Conservation (phyloP, 2,329 filamentous ascomycete species). For the Talaromyces rugulosus region DNA sequence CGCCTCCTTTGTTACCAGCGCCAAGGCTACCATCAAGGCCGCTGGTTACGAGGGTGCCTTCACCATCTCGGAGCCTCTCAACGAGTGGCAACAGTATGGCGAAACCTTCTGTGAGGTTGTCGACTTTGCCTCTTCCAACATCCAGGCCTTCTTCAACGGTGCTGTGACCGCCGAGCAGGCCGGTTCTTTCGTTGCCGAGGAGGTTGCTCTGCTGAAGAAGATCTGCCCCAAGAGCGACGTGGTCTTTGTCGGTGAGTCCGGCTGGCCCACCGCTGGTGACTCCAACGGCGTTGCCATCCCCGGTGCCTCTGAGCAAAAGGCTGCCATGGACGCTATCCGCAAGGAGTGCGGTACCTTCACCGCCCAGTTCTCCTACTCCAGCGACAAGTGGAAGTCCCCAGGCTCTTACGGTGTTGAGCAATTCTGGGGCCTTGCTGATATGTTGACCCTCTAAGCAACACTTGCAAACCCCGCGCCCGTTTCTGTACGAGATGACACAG, state of each 20-base stretch:
- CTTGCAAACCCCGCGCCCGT: background rate
- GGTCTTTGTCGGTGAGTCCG: slow-evolving; percentile 71
- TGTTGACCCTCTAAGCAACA: background rate
- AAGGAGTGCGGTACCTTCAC: slow-evolving; percentile 61
- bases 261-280: slow-evolving; percentile 72
- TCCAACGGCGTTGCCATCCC: slow-evolving; percentile 71
- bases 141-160: slow-evolving; percentile 92
- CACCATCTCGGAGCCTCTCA: slow-evolving; percentile 83
- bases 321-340: slow-evolving; percentile 69
- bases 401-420: slow-evolving; percentile 71
- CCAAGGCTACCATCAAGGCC: slow-evolving; percentile 58
- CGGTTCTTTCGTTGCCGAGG: slow-evolving; percentile 68
- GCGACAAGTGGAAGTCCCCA: slow-evolving; percentile 77
- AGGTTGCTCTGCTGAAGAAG: slow-evolving; percentile 66
- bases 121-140: slow-evolving; percentile 78
- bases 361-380: slow-evolving; percentile 75
- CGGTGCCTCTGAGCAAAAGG: slow-evolving; percentile 61
- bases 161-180: slow-evolving; percentile 60
- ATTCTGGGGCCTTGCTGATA: slow-evolving; percentile 58
- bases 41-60: slow-evolving; percentile 69
- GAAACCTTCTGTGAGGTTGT: slow-evolving; percentile 64
- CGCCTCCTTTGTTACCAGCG: slow-evolving; percentile 63
- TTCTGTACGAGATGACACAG: background rate
- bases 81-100: slow-evolving; percentile 64
- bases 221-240: slow-evolving; percentile 64